These are phyloP conservation scores for Blastobotrys peoriensis DNA, from an alignment of 805 yeast species.

Conservation along the genomic window DNA sequence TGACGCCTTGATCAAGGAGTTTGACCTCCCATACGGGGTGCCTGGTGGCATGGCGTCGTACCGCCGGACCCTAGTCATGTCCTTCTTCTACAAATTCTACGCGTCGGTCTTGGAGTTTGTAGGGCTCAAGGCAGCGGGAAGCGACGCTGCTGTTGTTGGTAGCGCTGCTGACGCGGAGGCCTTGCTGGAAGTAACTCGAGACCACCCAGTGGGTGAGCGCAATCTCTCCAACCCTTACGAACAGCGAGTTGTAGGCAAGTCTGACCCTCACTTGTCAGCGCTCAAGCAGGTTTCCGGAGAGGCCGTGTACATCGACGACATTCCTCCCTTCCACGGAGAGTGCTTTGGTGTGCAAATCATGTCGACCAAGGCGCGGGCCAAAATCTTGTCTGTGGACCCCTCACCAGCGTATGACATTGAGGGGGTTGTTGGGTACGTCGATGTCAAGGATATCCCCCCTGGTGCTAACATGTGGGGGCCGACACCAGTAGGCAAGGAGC, in stretches of 20 bases:
- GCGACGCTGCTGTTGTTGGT: background rate
- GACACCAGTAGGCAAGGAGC: conserved; percentile 37
- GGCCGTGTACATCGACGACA: conserved; percentile 41
- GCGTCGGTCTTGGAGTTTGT: conserved; percentile 26
- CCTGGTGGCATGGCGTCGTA: conserved; percentile 48
- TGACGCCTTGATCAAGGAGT: conserved; percentile 31
- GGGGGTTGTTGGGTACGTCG: conserved; percentile 40
- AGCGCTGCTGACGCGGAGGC: conserved; percentile 30
- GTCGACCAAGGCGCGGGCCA: conserved; percentile 40
- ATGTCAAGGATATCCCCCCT: conserved; percentile 35
- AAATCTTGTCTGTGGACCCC: conserved; percentile 36
- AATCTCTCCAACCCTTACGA: conserved; percentile 36
- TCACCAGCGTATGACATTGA: conserved; percentile 34
- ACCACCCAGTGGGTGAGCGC: conserved; percentile 34
- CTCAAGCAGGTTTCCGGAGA: conserved; percentile 44
- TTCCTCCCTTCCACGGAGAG: conserved; percentile 39
- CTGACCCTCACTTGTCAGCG: conserved; percentile 41
- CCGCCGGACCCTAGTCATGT: conserved; percentile 39
- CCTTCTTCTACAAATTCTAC: conserved; percentile 42
- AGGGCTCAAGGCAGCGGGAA: conserved; percentile 7
- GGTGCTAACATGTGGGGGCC: conserved; percentile 41
- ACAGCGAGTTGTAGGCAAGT: conserved; percentile 36
- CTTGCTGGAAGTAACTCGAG: conserved; percentile 33
- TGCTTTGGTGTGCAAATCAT: conserved; percentile 40
- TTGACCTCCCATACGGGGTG: conserved; percentile 36